These are phyloP conservation scores for Elaeis oleifera DNA, from an alignment of 202 grass and related monocot genomes.

Conservation along the genomic window DNA sequence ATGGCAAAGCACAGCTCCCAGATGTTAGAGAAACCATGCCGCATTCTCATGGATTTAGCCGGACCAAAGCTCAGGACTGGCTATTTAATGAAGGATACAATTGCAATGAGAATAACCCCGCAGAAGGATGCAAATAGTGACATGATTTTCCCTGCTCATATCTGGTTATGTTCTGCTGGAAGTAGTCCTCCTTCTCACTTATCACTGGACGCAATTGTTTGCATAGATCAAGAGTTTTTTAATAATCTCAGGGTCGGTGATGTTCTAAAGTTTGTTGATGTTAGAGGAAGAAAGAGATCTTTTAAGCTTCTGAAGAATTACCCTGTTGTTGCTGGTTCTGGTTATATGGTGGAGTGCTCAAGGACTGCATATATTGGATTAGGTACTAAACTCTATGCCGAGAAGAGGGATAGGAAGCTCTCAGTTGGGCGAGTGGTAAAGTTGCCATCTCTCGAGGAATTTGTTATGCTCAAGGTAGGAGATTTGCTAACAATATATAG, in stretches of 20 bases:
- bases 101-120: slow-evolving; percentile 2
- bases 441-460: slow-evolving; percentile 4
- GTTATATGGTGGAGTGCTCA: slow-evolving; percentile 14
- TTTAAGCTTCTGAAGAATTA: background rate
- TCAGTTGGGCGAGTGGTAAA: slow-evolving; percentile 11
- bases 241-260: slow-evolving; percentile 2
- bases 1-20: slow-evolving; percentile 13
- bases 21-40: slow-evolving; percentile 14
- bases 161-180: slow-evolving; percentile 13
- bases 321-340: background rate
- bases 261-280: slow-evolving; percentile 12
- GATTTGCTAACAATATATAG: slow-evolving; percentile 17
- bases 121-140: slow-evolving; percentile 8
- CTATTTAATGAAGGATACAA: background rate
- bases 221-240: slow-evolving; percentile 9
- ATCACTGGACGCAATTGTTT: slow-evolving; percentile 4
- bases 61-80: slow-evolving; percentile 21
- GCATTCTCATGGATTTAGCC: slow-evolving; percentile 26
- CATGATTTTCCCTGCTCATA: slow-evolving; percentile 5
- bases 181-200: slow-evolving; percentile 1
- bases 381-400: slow-evolving; percentile 11
- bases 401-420: slow-evolving; percentile 9
- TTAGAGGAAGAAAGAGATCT: slow-evolving; percentile 11
- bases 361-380: slow-evolving; percentile 2
- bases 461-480: slow-evolving; percentile 2